Base-by-base conservation (phyloP, 768 basidiomycete species). In the Kwoniella sp. region DNA sequence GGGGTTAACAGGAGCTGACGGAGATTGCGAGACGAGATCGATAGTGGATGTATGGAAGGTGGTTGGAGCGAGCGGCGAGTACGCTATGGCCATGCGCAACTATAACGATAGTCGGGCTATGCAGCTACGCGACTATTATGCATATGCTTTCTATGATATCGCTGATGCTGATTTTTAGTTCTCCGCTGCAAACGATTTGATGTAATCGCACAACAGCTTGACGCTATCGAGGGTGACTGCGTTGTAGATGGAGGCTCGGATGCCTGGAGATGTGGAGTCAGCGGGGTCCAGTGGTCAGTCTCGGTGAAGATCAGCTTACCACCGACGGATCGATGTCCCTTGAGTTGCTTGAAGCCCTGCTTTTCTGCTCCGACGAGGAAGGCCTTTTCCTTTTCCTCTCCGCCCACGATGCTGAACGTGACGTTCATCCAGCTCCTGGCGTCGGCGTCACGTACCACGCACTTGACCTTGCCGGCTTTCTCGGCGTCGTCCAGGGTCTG, bases 351-450 rank as follows among this genome's bases (percentile, higher is more conserved):
- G 81, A 98, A 84, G 0, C 87, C 88, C 51, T 73, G 77, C 61
- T 77, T 78, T 67, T 89, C 86, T 0, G 92, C 92, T 9, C 86
- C 89, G 17, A 80, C 78, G 59, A 98, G 70, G 73, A 96, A 98
- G 62, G 77, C 75, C 63, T 82, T 81, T 73, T 95, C 78, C 17
- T 78, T 79, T 1, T 80, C 85, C n/a, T 87, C 84, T 0, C 84
- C 86, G 0, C 66, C 70, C 11, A 82, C 59, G 11, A 92, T 77
- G 46, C 82, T 81, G 74, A 96, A 98, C 0, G 89, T 87, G 14
- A 89, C 79, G 71, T 99, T 99, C 93, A 98, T 98, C 83, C 87
- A 87, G 74, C 92, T 96, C 54, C 86, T 81, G 41, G 84, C 83
- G 5, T 82, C 85, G 51, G 80, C 79, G 65, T 81, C 78, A 17